These are phyloP conservation scores for Ochetophila trinervis DNA, from an alignment of 306 rosid species.

Conservation along the genomic window DNA sequence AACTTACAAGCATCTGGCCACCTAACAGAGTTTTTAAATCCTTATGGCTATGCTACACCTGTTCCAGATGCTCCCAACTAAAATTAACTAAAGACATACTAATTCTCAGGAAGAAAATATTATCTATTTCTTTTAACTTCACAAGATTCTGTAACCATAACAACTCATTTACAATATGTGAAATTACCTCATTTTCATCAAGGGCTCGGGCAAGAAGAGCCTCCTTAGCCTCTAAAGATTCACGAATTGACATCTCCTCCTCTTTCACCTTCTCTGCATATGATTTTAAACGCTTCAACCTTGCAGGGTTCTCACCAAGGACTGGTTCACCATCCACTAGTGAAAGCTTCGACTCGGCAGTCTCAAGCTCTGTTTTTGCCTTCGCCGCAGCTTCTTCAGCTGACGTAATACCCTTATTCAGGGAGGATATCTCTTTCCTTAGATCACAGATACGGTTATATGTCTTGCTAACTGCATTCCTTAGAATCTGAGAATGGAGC, in stretches of 20 bases:
- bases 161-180: background rate
- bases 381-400: constrained; percentile 70
- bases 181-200: constrained; percentile 86
- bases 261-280: constrained; percentile 72
- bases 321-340: constrained; percentile 95
- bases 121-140: background rate
- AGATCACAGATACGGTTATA: constrained; percentile 92
- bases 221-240: constrained; percentile 91
- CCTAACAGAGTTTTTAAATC: too few relatives aligned
- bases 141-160: background rate
- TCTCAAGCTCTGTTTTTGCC: constrained; percentile 60
- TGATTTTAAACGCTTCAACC: constrained; percentile 74
- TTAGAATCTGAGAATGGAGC: constrained; percentile 54
- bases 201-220: constrained; percentile 88
- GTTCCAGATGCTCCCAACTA: too few relatives aligned
- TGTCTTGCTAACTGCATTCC: constrained; percentile 87
- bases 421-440: constrained; percentile 77
- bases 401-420: constrained; percentile 52
- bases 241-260: constrained; percentile 61
- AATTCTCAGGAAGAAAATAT: too few relatives aligned
- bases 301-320: constrained; percentile 81
- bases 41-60: too few relatives aligned
- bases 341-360: constrained; percentile 79
- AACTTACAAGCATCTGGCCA: too few relatives aligned
- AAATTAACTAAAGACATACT: too few relatives aligned